Conservation (phyloP, 257 asterid species). For the Solanum ossicruentum region DNA sequence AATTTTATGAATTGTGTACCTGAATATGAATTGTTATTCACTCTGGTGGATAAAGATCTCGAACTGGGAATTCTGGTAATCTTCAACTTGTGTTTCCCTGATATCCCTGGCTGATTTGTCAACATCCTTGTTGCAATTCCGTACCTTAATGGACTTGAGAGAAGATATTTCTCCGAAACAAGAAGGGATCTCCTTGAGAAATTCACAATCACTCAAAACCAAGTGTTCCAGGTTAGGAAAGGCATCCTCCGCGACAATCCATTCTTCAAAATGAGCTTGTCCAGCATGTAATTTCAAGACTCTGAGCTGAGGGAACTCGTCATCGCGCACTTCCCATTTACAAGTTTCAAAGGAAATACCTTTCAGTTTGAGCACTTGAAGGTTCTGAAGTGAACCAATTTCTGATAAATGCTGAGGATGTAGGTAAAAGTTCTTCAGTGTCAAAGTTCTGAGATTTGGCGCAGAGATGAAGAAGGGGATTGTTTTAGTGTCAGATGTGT, state of each 20-base stretch:
- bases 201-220: not conserved
- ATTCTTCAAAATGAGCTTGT: not conserved
- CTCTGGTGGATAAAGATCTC: not conserved
- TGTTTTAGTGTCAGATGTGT: no score
- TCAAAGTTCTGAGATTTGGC: not conserved
- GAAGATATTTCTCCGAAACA: not conserved
- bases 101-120: not conserved
- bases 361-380: conserved; percentile 2
- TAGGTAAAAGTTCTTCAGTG: not conserved
- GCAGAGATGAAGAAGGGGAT: not conserved
- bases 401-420: not conserved
- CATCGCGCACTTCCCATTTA: not conserved
- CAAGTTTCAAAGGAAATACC: not conserved
- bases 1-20: no score
- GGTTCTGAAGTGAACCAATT: not conserved
- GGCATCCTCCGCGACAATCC: not conserved
- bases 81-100: not conserved
- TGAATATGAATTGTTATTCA: no score
- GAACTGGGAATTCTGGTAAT: not conserved
- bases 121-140: not conserved
- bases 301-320: not conserved
- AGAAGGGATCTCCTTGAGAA: no score
- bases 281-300: not conserved
- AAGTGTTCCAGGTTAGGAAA: not conserved
- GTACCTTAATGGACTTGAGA: not conserved